Base-by-base conservation (phyloP, 169 alveolate genomes). In the Cryptosporidium tyzzeri region DNA sequence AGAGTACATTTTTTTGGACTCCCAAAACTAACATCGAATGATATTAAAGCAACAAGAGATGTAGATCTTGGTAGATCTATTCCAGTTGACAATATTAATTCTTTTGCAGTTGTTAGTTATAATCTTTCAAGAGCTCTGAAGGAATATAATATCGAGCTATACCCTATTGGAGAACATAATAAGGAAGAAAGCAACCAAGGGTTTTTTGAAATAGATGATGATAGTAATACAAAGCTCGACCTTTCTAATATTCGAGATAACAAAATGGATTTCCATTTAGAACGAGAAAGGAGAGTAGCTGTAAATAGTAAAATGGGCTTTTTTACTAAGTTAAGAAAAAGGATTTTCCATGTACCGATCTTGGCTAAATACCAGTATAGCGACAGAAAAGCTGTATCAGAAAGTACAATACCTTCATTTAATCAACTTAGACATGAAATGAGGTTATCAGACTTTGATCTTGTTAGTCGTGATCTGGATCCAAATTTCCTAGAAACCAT, bases 81-180 rank as follows among this genome's bases (percentile, higher is more conserved):
- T n/a, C 89, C 89, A 3, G 53, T 80, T 37, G 89, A 80, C 18
- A 62, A 65, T 12, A 50, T 65, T 39, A 48, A 21, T 62, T 80
- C 89, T 12, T 80, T 80, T 62, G 89, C 75, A 1, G 68, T 80
- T 33, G 89, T 80, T 12, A 80, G 89, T 31, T 80, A 80, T 31
- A 80, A 80, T 62, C 75, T 80, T 29, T 80, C 89, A 3, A 80
- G 89, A 41, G 68, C 45, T 14, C 33, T 80, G 21, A 37, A 26
- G 31, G 80, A 80, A 14, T 80, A 80, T 41, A 50, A 80, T 62
- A 80, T 80, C 14, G 31, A 45, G 21, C 75, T 80, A 9, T 62
- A 80, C 53, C 89, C 89, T 2, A n/a, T 37, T 14, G 71, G 23
- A 14, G 67, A 55, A 1, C 8, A 55, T 23, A 2, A 55, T 26